phyloP scores from a whole-genome alignment of 257 asterid species.

The Buddleja alternifolia region DNA sequence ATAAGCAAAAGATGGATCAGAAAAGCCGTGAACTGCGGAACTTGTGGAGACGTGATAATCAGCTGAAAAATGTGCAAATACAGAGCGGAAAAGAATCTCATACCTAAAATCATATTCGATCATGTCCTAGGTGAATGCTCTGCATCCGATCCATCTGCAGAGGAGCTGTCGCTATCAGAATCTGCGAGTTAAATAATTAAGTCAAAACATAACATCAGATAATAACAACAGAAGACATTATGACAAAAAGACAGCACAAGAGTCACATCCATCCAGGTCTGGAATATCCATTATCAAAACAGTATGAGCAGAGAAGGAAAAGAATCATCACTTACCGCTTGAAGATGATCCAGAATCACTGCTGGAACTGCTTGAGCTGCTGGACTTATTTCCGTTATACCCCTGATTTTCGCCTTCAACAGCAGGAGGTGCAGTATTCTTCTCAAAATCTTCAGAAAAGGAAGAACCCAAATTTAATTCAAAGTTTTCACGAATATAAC shows the following conservation, averaged over 20 bases:
- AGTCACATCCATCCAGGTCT: background rate
- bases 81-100: background rate
- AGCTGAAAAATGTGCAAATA: background rate
- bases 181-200: conserved; percentile 36
- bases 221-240: background rate
- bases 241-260: background rate
- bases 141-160: conserved; percentile 53
- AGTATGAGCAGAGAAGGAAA: background rate
- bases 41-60: background rate
- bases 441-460: conserved; percentile 34
- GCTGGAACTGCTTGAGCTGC: conserved; percentile 71
- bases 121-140: conserved; percentile 48
- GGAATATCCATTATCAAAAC: no score
- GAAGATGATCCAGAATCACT: conserved; percentile 69
- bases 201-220: background rate
- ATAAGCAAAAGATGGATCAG: background rate
- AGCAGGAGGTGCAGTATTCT: conserved; percentile 28
- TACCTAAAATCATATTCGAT: conserved; percentile 37
- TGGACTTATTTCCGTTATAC: conserved; percentile 50
- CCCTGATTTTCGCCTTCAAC: conserved; percentile 38
- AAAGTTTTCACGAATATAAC: background rate
- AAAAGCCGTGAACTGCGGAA: conserved; percentile 6
- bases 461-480: background rate
- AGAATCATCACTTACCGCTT: conserved; percentile 39
- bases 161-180: conserved; percentile 66